Conservation (phyloP, 257 asterid genomes). For the Ilex aquifolium region DNA sequence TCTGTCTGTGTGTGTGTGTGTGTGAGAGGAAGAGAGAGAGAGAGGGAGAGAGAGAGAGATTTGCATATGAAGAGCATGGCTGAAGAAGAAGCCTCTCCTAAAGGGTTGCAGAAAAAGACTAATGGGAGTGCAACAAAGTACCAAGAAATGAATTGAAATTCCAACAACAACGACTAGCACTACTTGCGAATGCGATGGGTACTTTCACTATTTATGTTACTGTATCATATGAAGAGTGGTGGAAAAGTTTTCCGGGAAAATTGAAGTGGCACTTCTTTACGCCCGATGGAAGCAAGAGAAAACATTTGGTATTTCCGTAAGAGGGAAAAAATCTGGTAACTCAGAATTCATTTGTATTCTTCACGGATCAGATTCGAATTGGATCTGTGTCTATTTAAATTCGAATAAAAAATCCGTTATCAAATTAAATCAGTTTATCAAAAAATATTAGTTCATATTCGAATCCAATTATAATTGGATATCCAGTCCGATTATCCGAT, state of each 20-base stretch:
- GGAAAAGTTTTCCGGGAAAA: background rate
- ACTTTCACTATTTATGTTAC: background rate
- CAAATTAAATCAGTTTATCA: too few species aligned
- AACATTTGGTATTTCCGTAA: background rate
- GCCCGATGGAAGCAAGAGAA: slow-evolving; percentile 29
- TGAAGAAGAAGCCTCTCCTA: slow-evolving; percentile 19
- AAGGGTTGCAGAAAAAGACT: slow-evolving; percentile 17
- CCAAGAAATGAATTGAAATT: slow-evolving; percentile 24
- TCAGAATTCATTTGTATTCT: too few species aligned
- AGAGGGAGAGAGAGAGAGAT: background rate
- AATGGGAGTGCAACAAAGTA: slow-evolving; percentile 21
- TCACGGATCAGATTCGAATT: too few species aligned
- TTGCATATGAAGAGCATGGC: background rate
- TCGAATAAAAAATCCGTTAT: too few species aligned
- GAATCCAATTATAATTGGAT: too few species aligned
- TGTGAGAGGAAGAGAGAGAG: background rate
- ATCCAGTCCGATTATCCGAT: too few species aligned
- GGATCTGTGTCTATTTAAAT: too few species aligned
- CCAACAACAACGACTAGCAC: slow-evolving; percentile 15
- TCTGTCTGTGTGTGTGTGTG: too few species aligned
- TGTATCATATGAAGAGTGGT: slow-evolving; percentile 4
- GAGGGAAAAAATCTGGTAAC: background rate
- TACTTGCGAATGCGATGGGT: too few species aligned
- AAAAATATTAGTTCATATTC: too few species aligned
- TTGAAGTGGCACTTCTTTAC: slow-evolving; percentile 36